Evolutionary conservation across 805 yeast genomes (phyloP), one percentile per base, ranked within the genome.

Genomic region (Metschnikowia rubicola): DNA sequence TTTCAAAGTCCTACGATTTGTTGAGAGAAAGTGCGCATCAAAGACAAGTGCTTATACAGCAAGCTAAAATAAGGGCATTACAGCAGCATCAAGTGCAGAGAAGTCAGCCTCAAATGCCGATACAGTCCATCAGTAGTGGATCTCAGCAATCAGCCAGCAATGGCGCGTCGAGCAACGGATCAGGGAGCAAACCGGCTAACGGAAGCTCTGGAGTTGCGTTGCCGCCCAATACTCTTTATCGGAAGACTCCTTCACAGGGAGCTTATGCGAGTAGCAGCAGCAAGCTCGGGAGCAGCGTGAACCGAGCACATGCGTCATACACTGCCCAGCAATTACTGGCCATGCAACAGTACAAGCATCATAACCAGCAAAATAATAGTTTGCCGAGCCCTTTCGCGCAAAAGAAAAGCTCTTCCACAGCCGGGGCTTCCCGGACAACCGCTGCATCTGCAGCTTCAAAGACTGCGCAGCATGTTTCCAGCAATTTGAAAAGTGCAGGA

Each of bases 1-100:
- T 90, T 36, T 81, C 94, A 4, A 92, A 91, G 64, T 84, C 97
- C 0, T 87, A 87, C 61, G 97, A 90, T 44, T 77, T 83, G 42
- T 70, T 84, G 53, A 73, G 88, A 57, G 89, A 90, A 61, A 85
- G 91, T 17, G 81, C 87, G 46, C 77, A 81, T 59, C 82, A 83
- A 66, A 76, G 94, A 55, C 74, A 69, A 48, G 58, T 62, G 19
- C 62, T 62, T 51, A 60, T 71, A 21, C 90, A 80, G 65, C 83
- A 66, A 70, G 77, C 75, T 3, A 65, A 71, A 51, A 63, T 69
- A 62, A 59, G 76, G 44, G 74, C 74, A 5, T 53, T 71, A 41
- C 74, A 71, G 42, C 72, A 69, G 48, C 74, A 70, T 37, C 75
- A 68, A 48, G 56, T 52, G 7, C 50, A 52, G 21, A 41, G 41